A percentile compares a stretch with the other conserved stretches of the same genome.
Evolutionary conservation across 768 basidiomycete species (phyloP).

Genomic region (Obba rivulosa): DNA sequence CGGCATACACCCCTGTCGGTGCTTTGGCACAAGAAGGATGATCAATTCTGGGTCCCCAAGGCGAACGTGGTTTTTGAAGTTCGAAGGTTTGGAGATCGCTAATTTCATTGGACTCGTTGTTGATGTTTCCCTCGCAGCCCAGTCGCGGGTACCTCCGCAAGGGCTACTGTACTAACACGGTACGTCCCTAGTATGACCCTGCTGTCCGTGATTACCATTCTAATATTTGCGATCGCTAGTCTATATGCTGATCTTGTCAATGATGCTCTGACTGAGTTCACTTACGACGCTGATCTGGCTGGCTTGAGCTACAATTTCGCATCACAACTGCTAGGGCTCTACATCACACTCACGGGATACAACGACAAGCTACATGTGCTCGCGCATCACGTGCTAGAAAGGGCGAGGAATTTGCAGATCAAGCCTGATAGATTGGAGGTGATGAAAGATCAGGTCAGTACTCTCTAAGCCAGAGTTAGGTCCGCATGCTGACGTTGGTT

Average conservation of each 20-base stretch:
- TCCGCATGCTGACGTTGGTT: not conserved
- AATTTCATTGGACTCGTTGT: not conserved
- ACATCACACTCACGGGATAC: conserved; percentile 72
- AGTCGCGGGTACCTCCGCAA: conserved; percentile 54
- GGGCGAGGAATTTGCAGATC: conserved; percentile 57
- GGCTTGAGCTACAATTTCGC: conserved; percentile 73
- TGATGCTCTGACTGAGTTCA: conserved; percentile 85
- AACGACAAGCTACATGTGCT: conserved; percentile 86
- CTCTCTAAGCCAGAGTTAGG: not conserved
- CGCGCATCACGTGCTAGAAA: conserved; percentile 64
- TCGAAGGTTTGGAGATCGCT: conserved; percentile 48
- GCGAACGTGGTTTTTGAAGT: conserved; percentile 73
- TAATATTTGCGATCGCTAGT: conserved; percentile 33
- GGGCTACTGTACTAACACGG: conserved; percentile 71
- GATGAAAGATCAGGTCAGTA: conserved; percentile 75
- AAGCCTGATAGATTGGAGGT: conserved; percentile 70
- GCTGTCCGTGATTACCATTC: too few relatives aligned
- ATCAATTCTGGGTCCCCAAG: conserved; percentile 93
- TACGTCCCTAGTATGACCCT: conserved; percentile 24
- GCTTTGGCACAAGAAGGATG: conserved; percentile 97
- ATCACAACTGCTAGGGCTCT: conserved; percentile 59
- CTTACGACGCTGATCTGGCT: conserved; percentile 91
- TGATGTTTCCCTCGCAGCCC: conserved; percentile 34
- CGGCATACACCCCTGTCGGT: conserved; percentile 64
- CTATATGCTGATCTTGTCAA: conserved; percentile 81